Percentiles rank a stretch among this genome's conserved stretches.
These are phyloP conservation scores for Lipomyces yamanashiensis DNA, from an alignment of 805 yeast species.

Conservation along the genomic window DNA sequence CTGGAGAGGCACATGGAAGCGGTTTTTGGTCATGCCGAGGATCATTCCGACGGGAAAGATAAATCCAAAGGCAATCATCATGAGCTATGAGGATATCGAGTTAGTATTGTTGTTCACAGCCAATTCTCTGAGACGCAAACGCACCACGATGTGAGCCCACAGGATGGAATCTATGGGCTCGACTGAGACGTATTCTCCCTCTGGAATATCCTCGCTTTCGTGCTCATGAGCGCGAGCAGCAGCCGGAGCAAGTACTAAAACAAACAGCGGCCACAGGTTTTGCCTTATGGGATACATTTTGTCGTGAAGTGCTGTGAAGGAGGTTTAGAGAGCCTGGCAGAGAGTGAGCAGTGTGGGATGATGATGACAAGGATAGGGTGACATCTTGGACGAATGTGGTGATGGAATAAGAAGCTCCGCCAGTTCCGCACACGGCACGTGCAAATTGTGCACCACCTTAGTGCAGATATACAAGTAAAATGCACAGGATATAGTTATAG, in stretches of 20 bases:
- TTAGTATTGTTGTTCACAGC: not conserved
- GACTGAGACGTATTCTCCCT: constrained; percentile 37
- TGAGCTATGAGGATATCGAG: constrained; percentile 32
- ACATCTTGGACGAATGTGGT: not conserved
- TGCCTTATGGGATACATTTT: not conserved
- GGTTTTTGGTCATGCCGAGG: constrained; percentile 46
- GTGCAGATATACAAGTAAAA: not conserved
- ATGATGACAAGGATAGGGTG: not conserved
- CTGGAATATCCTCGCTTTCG: constrained; percentile 37
- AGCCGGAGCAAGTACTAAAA: not conserved
- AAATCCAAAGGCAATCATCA: constrained; percentile 48
- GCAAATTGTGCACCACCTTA: constrained; percentile 2
- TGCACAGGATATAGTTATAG: too few species aligned
- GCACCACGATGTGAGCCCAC: constrained; percentile 43
- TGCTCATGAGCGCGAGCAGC: constrained; percentile 35
- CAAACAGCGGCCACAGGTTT: not conserved
- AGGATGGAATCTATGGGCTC: constrained; percentile 40
- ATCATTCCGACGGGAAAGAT: constrained; percentile 50
- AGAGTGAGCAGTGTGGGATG: not conserved
- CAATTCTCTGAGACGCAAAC: not conserved
- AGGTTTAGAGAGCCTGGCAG: not conserved
- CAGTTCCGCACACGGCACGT: not conserved
- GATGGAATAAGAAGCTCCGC: not conserved
- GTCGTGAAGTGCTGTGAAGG: too few species aligned
- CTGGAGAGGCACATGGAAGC: constrained; percentile 48